Base-by-base conservation (phyloP, 768 basidiomycete species). In the Mycena metata region DNA sequence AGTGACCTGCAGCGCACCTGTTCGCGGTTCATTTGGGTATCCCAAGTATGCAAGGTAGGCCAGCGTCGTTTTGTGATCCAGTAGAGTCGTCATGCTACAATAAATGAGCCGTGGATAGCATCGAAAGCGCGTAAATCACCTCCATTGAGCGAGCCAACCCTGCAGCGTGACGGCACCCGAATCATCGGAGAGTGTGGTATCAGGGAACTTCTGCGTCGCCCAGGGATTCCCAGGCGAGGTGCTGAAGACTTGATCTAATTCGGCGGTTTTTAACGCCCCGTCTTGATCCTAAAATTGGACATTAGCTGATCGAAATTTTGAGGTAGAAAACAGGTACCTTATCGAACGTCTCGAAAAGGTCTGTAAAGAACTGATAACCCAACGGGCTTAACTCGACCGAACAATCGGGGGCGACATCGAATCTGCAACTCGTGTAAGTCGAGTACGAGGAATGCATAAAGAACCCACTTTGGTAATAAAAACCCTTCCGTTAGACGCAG, bases 131-230 rank as follows among this genome's bases (percentile, higher is more conserved):
- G 46, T 50, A 39, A 64, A 35, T 61, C 71, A 96, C 96, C 95
- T 97, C 97, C 97, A 99, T 76, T 98, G 96, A 21, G 97, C 97
- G 30, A 99, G 82, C 97, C 97, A 99, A 1, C 96, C 95, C 81
- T 98, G 96, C 49, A 99, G 80, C n/a, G 96, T 98, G 19, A 98
- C 93, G 33, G 94, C 90, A 13, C 95, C 96, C 12, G 89, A 84
- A 74, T 96, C 96, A 72, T 95, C 92, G 17, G 93, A 90, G 50
- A 96, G 85, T 7, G 95, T 95, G 0, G 90, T 96, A 73, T 96
- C 94, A 0, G 96, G 94, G 79, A 97, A 98, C 52, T 91, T 93
- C 74, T 93, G 91, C n/a, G 85, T 87, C 16, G 88, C 85, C 97
- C 97, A 99, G n/a, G 97, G 97, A 76, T 96, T 96, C 1, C 96